These are phyloP conservation scores for Zygoascus ofunaensis DNA, from an alignment of 805 yeast genomes.

Conservation along the genomic window DNA sequence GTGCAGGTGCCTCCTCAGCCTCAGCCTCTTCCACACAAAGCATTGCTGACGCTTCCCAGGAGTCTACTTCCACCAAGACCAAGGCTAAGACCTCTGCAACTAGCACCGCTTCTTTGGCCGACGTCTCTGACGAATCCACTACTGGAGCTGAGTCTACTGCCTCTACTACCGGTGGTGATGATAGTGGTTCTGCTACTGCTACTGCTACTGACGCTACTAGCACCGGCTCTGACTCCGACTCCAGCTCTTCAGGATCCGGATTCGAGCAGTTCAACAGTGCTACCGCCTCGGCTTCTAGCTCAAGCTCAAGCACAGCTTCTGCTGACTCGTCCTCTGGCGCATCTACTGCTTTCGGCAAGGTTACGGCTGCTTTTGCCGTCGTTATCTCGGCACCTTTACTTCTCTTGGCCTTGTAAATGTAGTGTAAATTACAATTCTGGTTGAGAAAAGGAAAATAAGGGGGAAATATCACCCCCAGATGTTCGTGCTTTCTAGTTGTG, in stretches of 20 bases:
- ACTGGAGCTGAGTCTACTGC: constrained; percentile 25
- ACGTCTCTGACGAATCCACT: constrained; percentile 30
- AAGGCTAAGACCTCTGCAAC: constrained; percentile 6
- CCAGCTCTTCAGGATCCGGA: constrained; percentile 8
- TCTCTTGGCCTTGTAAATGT: too few species aligned
- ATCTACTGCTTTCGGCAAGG: constrained; percentile 7
- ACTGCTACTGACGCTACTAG: constrained; percentile 32
- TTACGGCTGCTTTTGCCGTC: constrained; percentile 1
- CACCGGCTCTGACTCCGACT: constrained; percentile 18
- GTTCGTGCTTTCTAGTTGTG: too few species aligned
- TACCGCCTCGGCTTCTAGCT: constrained; percentile 1
- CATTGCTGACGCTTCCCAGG: constrained; percentile 15
- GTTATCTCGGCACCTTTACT: too few species aligned
- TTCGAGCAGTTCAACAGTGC: constrained; percentile 6
- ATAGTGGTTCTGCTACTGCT: constrained; percentile 9
- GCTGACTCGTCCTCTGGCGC: constrained; percentile 9
- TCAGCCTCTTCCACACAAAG: constrained; percentile 17
- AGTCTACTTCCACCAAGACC: constrained; percentile 12
- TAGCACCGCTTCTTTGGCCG: constrained; percentile 12
- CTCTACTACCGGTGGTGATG: constrained; percentile 9
- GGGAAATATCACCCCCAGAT: too few species aligned
- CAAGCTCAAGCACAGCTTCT: constrained; percentile 6
- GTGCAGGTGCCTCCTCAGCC: constrained; percentile 15
- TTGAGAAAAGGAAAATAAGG: too few species aligned
- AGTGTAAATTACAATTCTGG: too few species aligned